phyloP scores from a whole-genome alignment of 192 early-diverging fungal species.

The Backusella australiensis region DNA sequence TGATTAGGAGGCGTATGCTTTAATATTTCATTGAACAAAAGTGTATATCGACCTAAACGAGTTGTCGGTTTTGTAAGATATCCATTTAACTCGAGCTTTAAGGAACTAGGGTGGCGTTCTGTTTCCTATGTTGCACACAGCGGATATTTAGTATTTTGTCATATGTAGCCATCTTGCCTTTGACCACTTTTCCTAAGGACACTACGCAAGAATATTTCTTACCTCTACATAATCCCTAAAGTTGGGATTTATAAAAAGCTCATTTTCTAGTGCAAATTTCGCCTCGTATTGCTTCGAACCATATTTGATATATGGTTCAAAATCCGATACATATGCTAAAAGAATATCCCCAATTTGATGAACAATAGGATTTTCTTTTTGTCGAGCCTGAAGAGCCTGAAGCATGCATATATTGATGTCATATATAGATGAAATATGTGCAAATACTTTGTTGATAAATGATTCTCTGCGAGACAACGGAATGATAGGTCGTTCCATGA shows the following conservation, averaged over 20 bases:
- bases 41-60: conserved; percentile 81
- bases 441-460: conserved; percentile 79
- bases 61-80: conserved; percentile 88
- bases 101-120: conserved; percentile 70
- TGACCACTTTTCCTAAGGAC: neutral
- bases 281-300: conserved; percentile 83
- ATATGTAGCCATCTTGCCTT: conserved; percentile 1
- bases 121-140: conserved; percentile 50
- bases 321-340: conserved; percentile 51
- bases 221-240: conserved; percentile 77
- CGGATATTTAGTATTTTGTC: neutral
- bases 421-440: conserved; percentile 65
- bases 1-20: conserved; percentile 78
- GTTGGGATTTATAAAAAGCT: conserved; percentile 59
- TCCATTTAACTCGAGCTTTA: conserved; percentile 81
- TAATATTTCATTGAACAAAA: conserved; percentile 78
- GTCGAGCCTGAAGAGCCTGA: conserved; percentile 51
- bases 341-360: conserved; percentile 76
- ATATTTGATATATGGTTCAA: conserved; percentile 82
- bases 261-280: conserved; percentile 80
- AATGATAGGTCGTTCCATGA: conserved; percentile 65
- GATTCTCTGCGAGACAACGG: conserved; percentile 55
- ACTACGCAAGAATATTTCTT: conserved; percentile 34
- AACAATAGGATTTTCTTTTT: conserved; percentile 59
- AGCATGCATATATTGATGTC: conserved; percentile 53